Conservation (phyloP, 345 rosid genomes). For the Gynandropsis gynandra region DNA sequence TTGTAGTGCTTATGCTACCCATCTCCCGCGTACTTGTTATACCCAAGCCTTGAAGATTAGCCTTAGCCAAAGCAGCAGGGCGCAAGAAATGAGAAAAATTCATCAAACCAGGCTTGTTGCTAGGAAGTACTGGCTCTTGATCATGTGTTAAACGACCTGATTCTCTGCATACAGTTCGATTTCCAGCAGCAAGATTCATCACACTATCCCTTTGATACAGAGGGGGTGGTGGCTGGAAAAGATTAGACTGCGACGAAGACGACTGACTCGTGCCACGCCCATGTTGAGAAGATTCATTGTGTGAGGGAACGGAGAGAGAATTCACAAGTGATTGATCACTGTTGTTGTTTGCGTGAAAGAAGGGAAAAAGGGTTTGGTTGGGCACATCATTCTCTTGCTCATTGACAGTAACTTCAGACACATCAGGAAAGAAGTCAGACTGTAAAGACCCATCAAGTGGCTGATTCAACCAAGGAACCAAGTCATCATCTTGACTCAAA, state of each 20-base stretch:
- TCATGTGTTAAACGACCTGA: constrained; percentile 31
- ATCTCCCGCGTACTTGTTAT: no score
- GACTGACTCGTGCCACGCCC: constrained; percentile 20
- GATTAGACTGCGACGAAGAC: constrained; percentile 27
- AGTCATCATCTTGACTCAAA: constrained; percentile 56
- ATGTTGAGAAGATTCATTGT: no score
- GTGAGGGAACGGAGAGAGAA: no score
- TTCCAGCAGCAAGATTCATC: constrained; percentile 22
- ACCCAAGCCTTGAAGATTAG: constrained; percentile 12
- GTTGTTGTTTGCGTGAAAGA: constrained; percentile 28
- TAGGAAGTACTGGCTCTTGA: constrained; percentile 31
- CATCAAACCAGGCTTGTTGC: constrained; percentile 35
- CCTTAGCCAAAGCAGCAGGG: constrained; percentile 46
- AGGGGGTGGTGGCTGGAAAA: constrained; percentile 28
- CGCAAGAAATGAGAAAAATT: constrained; percentile 62
- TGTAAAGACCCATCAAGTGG: constrained; percentile 40
- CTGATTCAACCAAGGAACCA: constrained; percentile 61
- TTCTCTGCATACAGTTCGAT: constrained; percentile 23
- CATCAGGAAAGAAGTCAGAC: constrained; percentile 49
- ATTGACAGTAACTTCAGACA: constrained; percentile 47
- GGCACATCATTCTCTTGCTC: constrained; percentile 26
- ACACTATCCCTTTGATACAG: constrained; percentile 35
- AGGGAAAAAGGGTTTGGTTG: constrained; percentile 30
- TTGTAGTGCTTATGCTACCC: no score
- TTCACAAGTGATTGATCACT: constrained; percentile 19